These are phyloP conservation scores for Larix sibirica DNA, from an alignment of 83 land plant species.

Conservation along the genomic window DNA sequence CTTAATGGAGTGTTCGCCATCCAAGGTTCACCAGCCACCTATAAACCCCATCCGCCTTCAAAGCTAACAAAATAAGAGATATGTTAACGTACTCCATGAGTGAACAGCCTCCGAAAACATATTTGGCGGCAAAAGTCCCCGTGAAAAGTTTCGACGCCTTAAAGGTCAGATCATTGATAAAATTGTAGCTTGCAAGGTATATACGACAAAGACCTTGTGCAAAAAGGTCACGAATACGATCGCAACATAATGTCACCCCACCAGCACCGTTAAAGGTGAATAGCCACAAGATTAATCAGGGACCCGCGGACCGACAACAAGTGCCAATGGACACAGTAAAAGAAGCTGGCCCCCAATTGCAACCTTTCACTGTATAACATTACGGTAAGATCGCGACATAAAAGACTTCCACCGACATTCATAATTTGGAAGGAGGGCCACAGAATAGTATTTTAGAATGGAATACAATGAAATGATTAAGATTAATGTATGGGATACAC, in stretches of 20 bases:
- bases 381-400: not conserved
- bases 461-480: constrained; percentile 6
- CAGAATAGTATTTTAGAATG: not conserved
- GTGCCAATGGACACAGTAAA: too few species aligned
- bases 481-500: not conserved
- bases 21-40: too few species aligned
- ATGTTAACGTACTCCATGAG: not conserved
- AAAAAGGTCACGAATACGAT: not conserved
- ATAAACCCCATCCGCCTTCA: too few species aligned
- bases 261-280: not conserved
- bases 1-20: too few species aligned
- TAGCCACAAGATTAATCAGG: too few species aligned
- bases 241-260: not conserved
- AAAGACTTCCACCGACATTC: constrained; percentile 2
- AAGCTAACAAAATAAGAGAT: not conserved
- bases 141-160: not conserved
- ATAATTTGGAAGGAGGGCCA: not conserved
- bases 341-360: not conserved
- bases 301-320: too few species aligned
- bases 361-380: not conserved
- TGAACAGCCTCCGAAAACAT: not conserved
- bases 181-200: not conserved
- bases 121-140: not conserved
- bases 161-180: not conserved
- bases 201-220: not conserved